Base-by-base conservation (phyloP, 2,329 filamentous ascomycete species). In the Blastomyces emzantsi region DNA sequence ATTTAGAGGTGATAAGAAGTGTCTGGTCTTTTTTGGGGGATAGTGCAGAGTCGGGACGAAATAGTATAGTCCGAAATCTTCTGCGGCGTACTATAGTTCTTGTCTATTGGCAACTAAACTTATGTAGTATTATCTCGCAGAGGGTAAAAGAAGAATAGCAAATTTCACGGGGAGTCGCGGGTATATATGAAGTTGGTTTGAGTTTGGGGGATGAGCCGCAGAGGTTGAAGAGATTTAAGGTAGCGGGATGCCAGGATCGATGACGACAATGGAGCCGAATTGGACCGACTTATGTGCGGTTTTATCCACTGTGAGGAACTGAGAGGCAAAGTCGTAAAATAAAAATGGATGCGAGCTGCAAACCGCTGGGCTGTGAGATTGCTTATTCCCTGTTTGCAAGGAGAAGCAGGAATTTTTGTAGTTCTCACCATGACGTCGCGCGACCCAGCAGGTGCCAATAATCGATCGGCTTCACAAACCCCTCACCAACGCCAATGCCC, bases 381-480 rank as follows among this genome's bases (percentile, higher is more conserved):
- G 3, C 5, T 54, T 15, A 2, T 45, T 59, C 41, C 57, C 9
- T n/a, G 41, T 36, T 58, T 43, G 9, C 39, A 25, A 33, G 30
- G 36, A 36, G 36, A 36, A 45, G 56, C 36, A 41, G 39, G 36
- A 41, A 43, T 28, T 17, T 25, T 51, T 51, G 9, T 0, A 4
- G 3, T 11, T 13, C 15, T 41, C 41, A 17, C 41, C 41, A 60
- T 60, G 57, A 60, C 57, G 57, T 60, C 57, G 57, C 15, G 57
- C 41, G 19, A 41, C 11, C 33, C 22, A 17, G 19, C 22, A 3
- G 39, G 39, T 60, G 47, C 57, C 57, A 60, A 60, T 60, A 60
- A 60, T 60, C 57, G 49, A 7, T 36, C 33, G 7, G 33, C 33
- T 9, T 8, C 33, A 36, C 7, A 8, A 36, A 36, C 33, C 33